These are phyloP conservation scores for Dalbergia cochinchinensis DNA, from an alignment of 306 rosid species.

Conservation along the genomic window DNA sequence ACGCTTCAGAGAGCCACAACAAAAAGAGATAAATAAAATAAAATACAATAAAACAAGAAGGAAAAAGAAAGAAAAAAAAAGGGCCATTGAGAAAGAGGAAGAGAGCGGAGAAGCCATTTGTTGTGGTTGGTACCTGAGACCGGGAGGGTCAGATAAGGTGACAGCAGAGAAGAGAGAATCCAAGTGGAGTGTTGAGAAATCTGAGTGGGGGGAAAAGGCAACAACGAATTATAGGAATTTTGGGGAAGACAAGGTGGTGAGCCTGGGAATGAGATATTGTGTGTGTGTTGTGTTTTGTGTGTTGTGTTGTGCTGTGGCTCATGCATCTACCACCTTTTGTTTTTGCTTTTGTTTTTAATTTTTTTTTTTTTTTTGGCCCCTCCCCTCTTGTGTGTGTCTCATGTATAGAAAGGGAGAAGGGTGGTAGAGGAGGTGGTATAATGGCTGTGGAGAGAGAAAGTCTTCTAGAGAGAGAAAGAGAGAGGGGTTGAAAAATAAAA, in stretches of 20 bases:
- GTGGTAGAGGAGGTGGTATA: conserved; percentile 58
- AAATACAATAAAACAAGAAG: too few species aligned
- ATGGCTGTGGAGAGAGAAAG: conserved; percentile 56
- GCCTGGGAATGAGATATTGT: conserved; percentile 52
- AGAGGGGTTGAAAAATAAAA: conserved; percentile 7
- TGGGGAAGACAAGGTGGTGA: conserved; percentile 72
- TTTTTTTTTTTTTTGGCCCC: background rate
- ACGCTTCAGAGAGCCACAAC: conserved; percentile 18
- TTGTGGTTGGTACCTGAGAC: conserved; percentile 53
- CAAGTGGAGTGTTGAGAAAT: conserved; percentile 43
- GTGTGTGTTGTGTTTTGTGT: conserved; percentile 13
- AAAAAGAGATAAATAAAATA: conserved; percentile 16
- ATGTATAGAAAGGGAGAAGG: conserved; percentile 27
- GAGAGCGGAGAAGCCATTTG: conserved; percentile 43
- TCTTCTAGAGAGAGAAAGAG: conserved; percentile 39
- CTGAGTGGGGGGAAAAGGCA: conserved; percentile 15
- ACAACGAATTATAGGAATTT: conserved; percentile 46
- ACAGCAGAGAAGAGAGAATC: conserved; percentile 44
- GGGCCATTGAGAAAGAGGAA: conserved; percentile 34
- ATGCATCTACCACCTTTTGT: conserved; percentile 96
- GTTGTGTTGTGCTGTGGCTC: conserved; percentile 61
- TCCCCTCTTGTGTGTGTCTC: conserved; percentile 26
- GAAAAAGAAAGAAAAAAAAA: background rate
- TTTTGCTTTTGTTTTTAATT: conserved; percentile 37
- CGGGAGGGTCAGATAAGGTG: conserved; percentile 51